Evolutionary conservation across 2,329 filamentous ascomycete species (phyloP).

Genomic region (Scytalidium lignicola): DNA sequence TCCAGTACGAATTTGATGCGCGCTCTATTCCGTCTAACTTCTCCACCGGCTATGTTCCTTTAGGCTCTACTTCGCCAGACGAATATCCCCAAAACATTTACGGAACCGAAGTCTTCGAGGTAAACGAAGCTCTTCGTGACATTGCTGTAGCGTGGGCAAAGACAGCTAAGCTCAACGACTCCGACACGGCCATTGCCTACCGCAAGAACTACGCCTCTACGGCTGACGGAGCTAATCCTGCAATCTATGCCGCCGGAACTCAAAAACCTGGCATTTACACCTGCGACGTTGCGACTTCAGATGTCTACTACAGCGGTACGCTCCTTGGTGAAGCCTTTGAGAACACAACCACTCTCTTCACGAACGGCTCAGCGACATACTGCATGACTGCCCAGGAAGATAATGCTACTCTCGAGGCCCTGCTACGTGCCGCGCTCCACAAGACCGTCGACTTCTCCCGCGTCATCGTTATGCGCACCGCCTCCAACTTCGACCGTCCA

Average conservation of each 20-base stretch:
- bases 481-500: conserved; percentile 67
- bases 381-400: conserved; percentile 72
- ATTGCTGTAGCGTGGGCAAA: conserved; percentile 46
- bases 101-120: conserved; percentile 65
- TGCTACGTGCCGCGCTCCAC: conserved; percentile 53
- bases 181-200: conserved; percentile 43
- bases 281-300: conserved; percentile 65
- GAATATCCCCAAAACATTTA: conserved; percentile 56
- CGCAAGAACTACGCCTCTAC: conserved; percentile 44
- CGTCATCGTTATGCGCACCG: conserved; percentile 64
- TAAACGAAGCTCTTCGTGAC: conserved; percentile 54
- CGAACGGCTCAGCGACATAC: conserved; percentile 63
- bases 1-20: conserved; percentile 71
- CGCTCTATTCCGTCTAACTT: conserved; percentile 63
- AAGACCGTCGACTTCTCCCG: conserved; percentile 60
- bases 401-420: conserved; percentile 61
- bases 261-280: conserved; percentile 49
- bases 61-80: conserved; percentile 49
- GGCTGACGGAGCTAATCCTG: conserved; percentile 35
- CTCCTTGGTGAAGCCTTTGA: conserved; percentile 59
- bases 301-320: conserved; percentile 65
- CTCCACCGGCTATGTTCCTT: conserved; percentile 64
- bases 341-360: conserved; percentile 57
- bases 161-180: conserved; percentile 48
- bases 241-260: conserved; percentile 37